Evolutionary conservation across 2,329 filamentous ascomycete species (phyloP).

Genomic region (Penicillium sp.): DNA sequence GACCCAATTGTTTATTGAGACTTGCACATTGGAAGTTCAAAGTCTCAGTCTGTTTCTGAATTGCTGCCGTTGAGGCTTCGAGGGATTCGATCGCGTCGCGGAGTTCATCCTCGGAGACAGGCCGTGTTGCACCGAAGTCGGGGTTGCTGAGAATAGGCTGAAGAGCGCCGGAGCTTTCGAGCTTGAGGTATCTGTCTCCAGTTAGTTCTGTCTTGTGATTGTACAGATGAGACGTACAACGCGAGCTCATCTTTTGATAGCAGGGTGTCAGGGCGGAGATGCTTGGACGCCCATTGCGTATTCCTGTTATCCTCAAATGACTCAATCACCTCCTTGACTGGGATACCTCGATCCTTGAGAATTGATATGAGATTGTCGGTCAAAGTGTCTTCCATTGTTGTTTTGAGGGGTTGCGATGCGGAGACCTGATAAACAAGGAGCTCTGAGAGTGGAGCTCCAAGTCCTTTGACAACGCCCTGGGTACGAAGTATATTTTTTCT

Average conservation of each 20-base stretch:
- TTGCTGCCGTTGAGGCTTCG: constrained; percentile 36
- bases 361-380: constrained; percentile 22
- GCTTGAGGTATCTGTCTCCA: constrained; percentile 30
- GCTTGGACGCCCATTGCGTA: constrained; percentile 32
- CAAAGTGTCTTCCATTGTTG: constrained; percentile 2
- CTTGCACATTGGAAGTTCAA: constrained; percentile 33
- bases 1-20: constrained; percentile 26
- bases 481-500: neutral
- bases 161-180: constrained; percentile 33
- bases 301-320: constrained; percentile 27
- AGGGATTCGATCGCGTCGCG: constrained; percentile 35
- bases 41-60: constrained; percentile 34
- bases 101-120: constrained; percentile 41
- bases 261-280: constrained; percentile 35
- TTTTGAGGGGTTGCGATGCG: neutral
- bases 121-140: constrained; percentile 32
- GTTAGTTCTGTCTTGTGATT: neutral
- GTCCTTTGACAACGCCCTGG: neutral
- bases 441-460: constrained; percentile 1
- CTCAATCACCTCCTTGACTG: constrained; percentile 28
- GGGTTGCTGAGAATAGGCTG: constrained; percentile 27
- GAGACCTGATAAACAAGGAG: neutral
- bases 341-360: constrained; percentile 32
- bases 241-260: constrained; percentile 41
- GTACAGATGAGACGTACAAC: constrained; percentile 26